A percentile compares a stretch with the other conserved stretches of the same genome.
These are phyloP conservation scores for Pachysolen tannophilus DNA, from an alignment of 805 yeast species.

Conservation along the genomic window DNA sequence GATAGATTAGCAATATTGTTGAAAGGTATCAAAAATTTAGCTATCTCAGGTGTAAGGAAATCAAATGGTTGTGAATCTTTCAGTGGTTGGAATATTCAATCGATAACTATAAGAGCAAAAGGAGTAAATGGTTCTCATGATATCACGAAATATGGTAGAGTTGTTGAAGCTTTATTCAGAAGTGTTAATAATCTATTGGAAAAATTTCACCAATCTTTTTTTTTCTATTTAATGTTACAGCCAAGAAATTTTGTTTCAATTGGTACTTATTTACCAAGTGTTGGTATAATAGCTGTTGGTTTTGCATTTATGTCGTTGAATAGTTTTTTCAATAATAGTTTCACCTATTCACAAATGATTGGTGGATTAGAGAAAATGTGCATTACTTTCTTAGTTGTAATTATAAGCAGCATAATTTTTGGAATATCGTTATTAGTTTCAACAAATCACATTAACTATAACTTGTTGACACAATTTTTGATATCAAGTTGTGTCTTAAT, in stretches of 20 bases:
- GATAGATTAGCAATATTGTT: constrained; percentile 51
- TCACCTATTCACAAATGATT: constrained; percentile 22
- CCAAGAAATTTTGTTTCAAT: constrained; percentile 83
- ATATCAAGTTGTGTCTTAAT: background rate
- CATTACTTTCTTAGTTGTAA: no score
- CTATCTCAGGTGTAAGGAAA: constrained; percentile 59
- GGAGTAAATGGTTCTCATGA: constrained; percentile 54
- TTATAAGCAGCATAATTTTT: constrained; percentile 16
- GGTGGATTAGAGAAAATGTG: no score
- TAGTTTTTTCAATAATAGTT: constrained; percentile 37
- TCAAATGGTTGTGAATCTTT: constrained; percentile 82
- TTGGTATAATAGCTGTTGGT: constrained; percentile 59
- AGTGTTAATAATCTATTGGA: constrained; percentile 88
- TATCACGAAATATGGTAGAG: constrained; percentile 86
- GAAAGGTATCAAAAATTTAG: constrained; percentile 60
- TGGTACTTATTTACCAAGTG: constrained; percentile 87
- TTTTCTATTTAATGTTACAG: constrained; percentile 77
- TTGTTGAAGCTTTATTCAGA: constrained; percentile 80
- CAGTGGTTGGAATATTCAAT: constrained; percentile 94
- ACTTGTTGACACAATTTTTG: background rate
- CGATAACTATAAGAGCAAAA: constrained; percentile 69
- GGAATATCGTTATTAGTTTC: constrained; percentile 12
- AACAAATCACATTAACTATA: constrained; percentile 4
- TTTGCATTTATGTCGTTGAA: constrained; percentile 65
- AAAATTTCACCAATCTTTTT: constrained; percentile 95